Conservation (phyloP, 306 rosid species). For the Dalbergia cochinchinensis region DNA sequence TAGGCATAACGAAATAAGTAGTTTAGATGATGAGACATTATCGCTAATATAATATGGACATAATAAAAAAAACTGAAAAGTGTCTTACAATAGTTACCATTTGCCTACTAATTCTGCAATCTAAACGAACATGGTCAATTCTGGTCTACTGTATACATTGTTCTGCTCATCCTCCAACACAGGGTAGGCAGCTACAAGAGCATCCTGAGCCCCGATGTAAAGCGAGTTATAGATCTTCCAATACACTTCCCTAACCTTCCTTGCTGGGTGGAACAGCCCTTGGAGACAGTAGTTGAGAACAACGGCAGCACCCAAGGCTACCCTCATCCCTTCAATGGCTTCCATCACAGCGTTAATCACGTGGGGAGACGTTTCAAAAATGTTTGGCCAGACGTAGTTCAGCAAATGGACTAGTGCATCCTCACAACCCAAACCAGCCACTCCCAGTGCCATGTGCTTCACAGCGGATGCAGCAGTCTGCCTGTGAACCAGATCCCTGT, state of each 20-base stretch:
- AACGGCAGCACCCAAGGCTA: slow-evolving; percentile 89
- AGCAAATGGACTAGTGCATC: slow-evolving; percentile 86
- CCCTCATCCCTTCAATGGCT: slow-evolving; percentile 98
- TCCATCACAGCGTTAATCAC: slow-evolving; percentile 98
- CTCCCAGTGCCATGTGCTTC: slow-evolving; percentile 98
- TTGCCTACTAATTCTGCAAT: neutral
- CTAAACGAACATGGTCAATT: slow-evolving; percentile 51
- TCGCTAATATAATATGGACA: slow-evolving; percentile 11
- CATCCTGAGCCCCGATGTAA: slow-evolving; percentile 56
- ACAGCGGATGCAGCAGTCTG: slow-evolving; percentile 99
- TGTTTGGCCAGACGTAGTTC: slow-evolving; percentile 95
- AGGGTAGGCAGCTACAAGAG: slow-evolving; percentile 55
- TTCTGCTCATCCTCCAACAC: slow-evolving; percentile 49
- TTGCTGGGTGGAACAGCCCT: slow-evolving; percentile 54
- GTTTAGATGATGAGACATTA: neutral
- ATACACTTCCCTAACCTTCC: slow-evolving; percentile 53
- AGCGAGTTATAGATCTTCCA: slow-evolving; percentile 53
- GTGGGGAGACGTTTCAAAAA: slow-evolving; percentile 95
- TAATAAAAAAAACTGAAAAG: neutral
- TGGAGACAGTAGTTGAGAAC: slow-evolving; percentile 68
- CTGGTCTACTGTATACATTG: slow-evolving; percentile 52
- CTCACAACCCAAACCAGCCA: slow-evolving; percentile 98
- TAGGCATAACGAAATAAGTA: neutral
- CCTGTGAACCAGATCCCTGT: slow-evolving; percentile 94
- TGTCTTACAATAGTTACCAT: neutral